phyloP scores from a whole-genome alignment of 2,329 filamentous ascomycete genomes.

The Colletotrichum liaoningense region DNA sequence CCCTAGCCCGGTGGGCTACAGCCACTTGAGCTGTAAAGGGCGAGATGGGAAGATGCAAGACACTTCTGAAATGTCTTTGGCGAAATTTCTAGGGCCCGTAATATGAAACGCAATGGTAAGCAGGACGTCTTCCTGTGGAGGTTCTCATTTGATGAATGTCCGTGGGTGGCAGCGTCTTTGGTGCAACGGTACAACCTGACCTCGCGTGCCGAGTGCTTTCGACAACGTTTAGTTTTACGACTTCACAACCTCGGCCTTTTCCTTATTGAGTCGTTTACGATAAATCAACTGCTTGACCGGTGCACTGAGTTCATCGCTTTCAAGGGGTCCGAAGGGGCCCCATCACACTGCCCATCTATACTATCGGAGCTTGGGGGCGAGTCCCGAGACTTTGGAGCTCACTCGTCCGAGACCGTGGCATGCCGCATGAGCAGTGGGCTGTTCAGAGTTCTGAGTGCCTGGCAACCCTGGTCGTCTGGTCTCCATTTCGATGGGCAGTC shows the following conservation, averaged over 20 bases:
- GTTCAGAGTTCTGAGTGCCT: background rate
- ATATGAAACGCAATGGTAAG: background rate
- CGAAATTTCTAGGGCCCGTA: background rate
- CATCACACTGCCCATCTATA: conserved; percentile 3
- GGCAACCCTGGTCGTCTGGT: conserved; percentile 3
- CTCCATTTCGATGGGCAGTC: conserved; percentile 26
- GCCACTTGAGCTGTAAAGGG: background rate
- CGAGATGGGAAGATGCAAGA: background rate
- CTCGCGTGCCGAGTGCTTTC: background rate
- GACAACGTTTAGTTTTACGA: background rate
- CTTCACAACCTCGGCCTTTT: background rate
- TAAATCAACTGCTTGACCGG: background rate
- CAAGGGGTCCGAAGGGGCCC: background rate
- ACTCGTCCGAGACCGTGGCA: conserved; percentile 5
- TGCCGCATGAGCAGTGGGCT: background rate
- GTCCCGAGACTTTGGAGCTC: conserved; percentile 17
- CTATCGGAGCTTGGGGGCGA: conserved; percentile 5
- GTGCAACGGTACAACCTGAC: background rate
- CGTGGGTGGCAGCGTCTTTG: background rate
- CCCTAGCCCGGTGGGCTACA: background rate
- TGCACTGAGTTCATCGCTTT: background rate
- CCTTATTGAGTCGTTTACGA: conserved; percentile 29
- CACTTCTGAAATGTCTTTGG: background rate
- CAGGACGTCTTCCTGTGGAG: background rate
- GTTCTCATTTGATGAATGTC: background rate